These are phyloP conservation scores for Phytophthora capsici DNA, from an alignment of 352 stramenopile genomes.

Conservation along the genomic window DNA sequence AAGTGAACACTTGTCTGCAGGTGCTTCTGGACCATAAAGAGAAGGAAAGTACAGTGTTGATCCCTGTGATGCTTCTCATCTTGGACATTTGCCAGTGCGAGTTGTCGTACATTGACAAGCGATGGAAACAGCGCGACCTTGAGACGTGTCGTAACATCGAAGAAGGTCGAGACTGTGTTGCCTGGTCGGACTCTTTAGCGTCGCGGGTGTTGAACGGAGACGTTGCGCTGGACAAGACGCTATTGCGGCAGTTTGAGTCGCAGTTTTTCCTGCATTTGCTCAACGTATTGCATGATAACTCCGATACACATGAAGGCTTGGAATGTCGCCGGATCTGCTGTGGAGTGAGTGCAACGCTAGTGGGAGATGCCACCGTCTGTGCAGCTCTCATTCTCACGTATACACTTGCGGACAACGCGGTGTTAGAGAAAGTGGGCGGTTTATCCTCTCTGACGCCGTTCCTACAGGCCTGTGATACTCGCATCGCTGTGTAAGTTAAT, in stretches of 20 bases:
- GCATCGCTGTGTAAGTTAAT: conserved; percentile 51
- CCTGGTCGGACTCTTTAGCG: conserved; percentile 41
- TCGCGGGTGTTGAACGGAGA: conserved; percentile 42
- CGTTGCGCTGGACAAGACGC: conserved; percentile 34
- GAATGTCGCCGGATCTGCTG: conserved; percentile 47
- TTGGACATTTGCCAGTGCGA: conserved; percentile 43
- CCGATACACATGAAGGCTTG: conserved; percentile 7
- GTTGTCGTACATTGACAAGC: conserved; percentile 43
- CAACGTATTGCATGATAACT: conserved; percentile 28
- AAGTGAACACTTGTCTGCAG: conserved; percentile 48
- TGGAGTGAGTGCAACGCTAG: conserved; percentile 29
- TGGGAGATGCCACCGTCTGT: conserved; percentile 36
- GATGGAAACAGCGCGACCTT: conserved; percentile 29
- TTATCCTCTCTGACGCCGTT: conserved; percentile 32
- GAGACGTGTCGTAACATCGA: conserved; percentile 4
- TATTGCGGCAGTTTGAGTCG: conserved; percentile 30
- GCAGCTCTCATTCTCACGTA: conserved; percentile 38
- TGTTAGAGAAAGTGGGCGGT: conserved; percentile 12
- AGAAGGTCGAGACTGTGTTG: conserved; percentile 10
- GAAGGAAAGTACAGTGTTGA: conserved; percentile 34
- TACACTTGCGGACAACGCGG: conserved; percentile 8
- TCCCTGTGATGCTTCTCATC: conserved; percentile 39
- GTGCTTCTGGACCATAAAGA: conserved; percentile 43
- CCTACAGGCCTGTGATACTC: conserved; percentile 49
- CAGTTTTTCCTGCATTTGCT: conserved; percentile 50